Conservation (phyloP, 2,329 filamentous ascomycete species). For the Scleromitrula shiraiana region DNA sequence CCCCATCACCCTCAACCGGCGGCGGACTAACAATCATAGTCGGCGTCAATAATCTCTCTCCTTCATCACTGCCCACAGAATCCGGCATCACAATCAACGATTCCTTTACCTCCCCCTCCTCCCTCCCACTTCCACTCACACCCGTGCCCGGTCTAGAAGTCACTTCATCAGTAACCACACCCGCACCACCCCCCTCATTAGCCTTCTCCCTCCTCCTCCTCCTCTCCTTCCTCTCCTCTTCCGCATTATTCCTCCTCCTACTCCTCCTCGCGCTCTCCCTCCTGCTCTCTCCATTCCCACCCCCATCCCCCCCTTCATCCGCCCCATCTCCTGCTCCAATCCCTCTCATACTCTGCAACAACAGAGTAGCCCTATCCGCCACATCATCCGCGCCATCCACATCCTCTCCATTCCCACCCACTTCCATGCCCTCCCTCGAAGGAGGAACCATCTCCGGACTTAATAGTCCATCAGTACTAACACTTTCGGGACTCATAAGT, state of each 20-base stretch:
- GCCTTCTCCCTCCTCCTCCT: slow-evolving; percentile 59
- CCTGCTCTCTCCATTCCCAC: slow-evolving; percentile 41
- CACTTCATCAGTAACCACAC: no score
- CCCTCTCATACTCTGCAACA: slow-evolving; percentile 75
- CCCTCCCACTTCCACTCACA: slow-evolving; percentile 59
- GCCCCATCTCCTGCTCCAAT: slow-evolving; percentile 43
- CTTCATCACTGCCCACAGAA: slow-evolving; percentile 11
- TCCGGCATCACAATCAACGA: slow-evolving; percentile 6
- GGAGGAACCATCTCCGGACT: slow-evolving; percentile 17
- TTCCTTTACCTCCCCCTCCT: slow-evolving; percentile 48
- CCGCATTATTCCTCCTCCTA: slow-evolving; percentile 54
- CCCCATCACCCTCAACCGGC: slow-evolving; percentile 25
- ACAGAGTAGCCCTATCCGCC: slow-evolving; percentile 71
- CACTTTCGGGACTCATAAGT: slow-evolving; percentile 41
- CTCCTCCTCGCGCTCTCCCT: slow-evolving; percentile 55
- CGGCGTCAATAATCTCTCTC: slow-evolving; percentile 19
- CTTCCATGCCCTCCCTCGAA: slow-evolving; percentile 25
- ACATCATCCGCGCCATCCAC: slow-evolving; percentile 62
- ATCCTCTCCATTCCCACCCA: no score
- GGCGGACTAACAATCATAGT: slow-evolving; percentile 28
- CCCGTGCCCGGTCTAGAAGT: slow-evolving; percentile 57
- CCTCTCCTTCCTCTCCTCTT: slow-evolving; percentile 65
- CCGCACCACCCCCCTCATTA: no score
- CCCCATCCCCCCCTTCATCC: no score
- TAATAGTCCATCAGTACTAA: slow-evolving; percentile 28